Evolutionary conservation across 768 basidiomycete genomes (phyloP), one percentile per base, ranked within the genome.

Genomic region (Asterophora lycoperdoides): DNA sequence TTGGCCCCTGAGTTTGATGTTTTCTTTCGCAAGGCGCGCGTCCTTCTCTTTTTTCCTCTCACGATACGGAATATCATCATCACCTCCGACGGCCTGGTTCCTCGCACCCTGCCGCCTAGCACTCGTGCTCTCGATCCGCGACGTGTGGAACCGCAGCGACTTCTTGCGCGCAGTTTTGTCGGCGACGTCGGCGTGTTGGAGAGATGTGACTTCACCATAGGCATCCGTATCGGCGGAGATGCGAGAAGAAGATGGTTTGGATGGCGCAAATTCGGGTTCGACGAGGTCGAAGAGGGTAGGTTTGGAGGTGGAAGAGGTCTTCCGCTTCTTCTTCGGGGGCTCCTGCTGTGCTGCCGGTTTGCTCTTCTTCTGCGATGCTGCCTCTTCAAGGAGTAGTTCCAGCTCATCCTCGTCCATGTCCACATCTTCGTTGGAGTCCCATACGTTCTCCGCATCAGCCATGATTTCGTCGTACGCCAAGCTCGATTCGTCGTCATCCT

Each of bases 31-130:
- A 44, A 76, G 53, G 42, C 79, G 74, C 26, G 69, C 68, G 49
- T 87, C 83, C 54, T 72, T 76, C 51, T 81, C 80, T 62, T 79
- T 84, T 68, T 74, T 76, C 41, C 85, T 73, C 60, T 91, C 88
- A 37, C 83, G 78, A 60, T 94, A 91, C 14, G 96, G 96, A 40
- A 98, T 75, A 61, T 99, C 96, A 59, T 97, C 95, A 62, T 99
- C 96, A 14, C 96, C 96, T 26, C 89, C 87, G 44, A 83, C 64
- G 4, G 86, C 81, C 19, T 76, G 78, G 53, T 70, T 76, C 49
- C 89, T 75, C 5, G 91, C 92, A 23, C 80, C 81, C 48, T 82
- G 79, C 46, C 94, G 78, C 51, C 88, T 75, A 9, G 85, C 81
- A 45, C 82, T 79, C 5, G 90, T 80, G 49, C 84, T 83, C 62